Evolutionary conservation across 1,284 basidiomycete genomes (phyloP), one percentile per base, ranked within the genome.

Genomic region (Takashimella tepidaria): DNA sequence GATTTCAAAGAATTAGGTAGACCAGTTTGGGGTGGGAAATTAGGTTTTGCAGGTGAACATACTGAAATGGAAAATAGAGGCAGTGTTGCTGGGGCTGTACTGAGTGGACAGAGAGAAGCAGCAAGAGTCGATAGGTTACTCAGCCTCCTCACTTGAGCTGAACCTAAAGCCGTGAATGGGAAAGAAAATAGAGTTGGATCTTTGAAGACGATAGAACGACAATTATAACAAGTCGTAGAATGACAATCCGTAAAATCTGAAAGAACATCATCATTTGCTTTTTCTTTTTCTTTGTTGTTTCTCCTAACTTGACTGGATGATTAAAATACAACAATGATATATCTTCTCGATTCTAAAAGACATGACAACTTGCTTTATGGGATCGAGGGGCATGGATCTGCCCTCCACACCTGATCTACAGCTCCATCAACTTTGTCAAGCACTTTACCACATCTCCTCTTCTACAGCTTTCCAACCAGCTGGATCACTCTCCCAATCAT

Each of bases 41-140:
- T 81, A 1, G 76, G 78, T 0, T 81, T 79, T 37, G 79, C 80
- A 13, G 80, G 80, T 11, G 80, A 81, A 65, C 78, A 79, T 52
- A 81, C 79, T 3, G 78, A 79, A 53, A 64, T 78, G 57, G 75
- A 80, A 45, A 74, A 77, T 53, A 56, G 79, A 21, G 79, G 79
- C 1, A 74, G 70, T 24, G 78, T 79, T 1, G 75, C 73, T 0
- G 78, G 78, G 5, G 78, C 78, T 4, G 73, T 76, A 4, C 61
- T 76, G n/a, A 75, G 71, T 54, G 78, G 77, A 1, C 56, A 67
- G 50, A 63, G 77, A 40, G 78, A 79, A 57, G 78, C 72, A 0
- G 69, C 63, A 47, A 61, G 77, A 19, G 61, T 77, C 1, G 61
- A 55, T n/a, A 66, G 69, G 44, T 51, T 69, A 4, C 57, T 72